Conservation (phyloP, 352 stramenopile species). For the Chrysophaeum taylorii region DNA sequence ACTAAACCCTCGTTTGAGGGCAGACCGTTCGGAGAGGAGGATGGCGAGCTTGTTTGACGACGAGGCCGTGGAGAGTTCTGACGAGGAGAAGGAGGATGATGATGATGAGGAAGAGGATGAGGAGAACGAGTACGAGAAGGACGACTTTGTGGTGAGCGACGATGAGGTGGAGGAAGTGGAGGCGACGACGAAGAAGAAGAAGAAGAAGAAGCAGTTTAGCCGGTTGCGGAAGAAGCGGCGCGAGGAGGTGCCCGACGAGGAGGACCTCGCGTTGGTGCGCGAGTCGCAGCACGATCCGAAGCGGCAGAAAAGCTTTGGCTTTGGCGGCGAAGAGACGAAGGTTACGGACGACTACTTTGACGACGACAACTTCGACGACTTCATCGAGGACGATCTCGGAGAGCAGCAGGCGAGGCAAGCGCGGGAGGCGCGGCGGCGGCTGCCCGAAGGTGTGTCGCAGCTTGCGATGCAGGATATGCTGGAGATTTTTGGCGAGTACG, state of each 20-base stretch:
- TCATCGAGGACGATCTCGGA: conserved; percentile 31
- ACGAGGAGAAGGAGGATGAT: not conserved
- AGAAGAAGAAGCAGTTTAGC: not conserved
- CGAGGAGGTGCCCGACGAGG: conserved; percentile 17
- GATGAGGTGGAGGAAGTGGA: conserved; percentile 20
- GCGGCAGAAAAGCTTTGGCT: too few relatives aligned
- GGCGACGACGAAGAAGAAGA: conserved; percentile 9
- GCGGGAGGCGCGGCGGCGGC: conserved; percentile 4
- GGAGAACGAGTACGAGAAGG: conserved; percentile 27
- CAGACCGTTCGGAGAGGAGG: not conserved
- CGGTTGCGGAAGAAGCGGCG: conserved; percentile 16
- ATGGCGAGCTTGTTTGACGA: not conserved
- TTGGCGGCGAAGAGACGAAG: not conserved
- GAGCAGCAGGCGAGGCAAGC: not conserved
- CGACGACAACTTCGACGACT: conserved; percentile 22
- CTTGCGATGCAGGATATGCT: conserved; percentile 11
- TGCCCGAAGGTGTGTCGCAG: too few relatives aligned
- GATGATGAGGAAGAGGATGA: not conserved
- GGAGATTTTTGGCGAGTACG: conserved; percentile 2
- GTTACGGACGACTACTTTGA: not conserved
- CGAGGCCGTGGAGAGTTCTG: not conserved
- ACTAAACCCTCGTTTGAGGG: not conserved
- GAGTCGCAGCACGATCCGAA: conserved; percentile 6
- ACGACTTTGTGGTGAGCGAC: conserved; percentile 31
- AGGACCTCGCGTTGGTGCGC: conserved; percentile 31